Conservation (phyloP, 257 asterid genomes). For the Linaria vulgaris region DNA sequence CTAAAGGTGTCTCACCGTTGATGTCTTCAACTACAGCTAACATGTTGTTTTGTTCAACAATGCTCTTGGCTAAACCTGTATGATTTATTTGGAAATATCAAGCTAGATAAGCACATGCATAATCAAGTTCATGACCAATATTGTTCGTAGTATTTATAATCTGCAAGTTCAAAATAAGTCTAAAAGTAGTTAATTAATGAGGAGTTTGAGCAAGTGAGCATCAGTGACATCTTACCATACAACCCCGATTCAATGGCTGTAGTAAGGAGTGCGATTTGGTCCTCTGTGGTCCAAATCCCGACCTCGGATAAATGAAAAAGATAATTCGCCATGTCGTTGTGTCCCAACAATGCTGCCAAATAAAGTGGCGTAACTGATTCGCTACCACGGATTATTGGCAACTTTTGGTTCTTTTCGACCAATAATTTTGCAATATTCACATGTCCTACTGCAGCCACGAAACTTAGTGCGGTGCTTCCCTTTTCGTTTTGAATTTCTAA, state of each 20-base stretch:
- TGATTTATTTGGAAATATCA: background rate
- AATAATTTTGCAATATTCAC: conserved; percentile 17
- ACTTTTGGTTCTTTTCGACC: background rate
- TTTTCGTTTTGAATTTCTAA: conserved; percentile 17
- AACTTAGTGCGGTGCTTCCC: conserved; percentile 36
- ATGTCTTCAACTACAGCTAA: conserved; percentile 27
- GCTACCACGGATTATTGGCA: conserved; percentile 11
- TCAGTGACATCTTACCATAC: too few relatives aligned
- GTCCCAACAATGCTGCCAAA: conserved; percentile 35
- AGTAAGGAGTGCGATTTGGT: conserved; percentile 24
- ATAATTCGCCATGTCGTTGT: conserved; percentile 18
- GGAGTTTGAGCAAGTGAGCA: too few relatives aligned
- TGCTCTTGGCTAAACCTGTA: conserved; percentile 26
- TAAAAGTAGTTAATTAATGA: too few relatives aligned
- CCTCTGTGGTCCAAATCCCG: background rate
- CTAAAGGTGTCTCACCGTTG: conserved; percentile 24
- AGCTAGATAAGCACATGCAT: too few relatives aligned
- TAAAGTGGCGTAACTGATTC: conserved; percentile 29
- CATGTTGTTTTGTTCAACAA: background rate
- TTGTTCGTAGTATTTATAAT: too few relatives aligned
- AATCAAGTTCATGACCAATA: too few relatives aligned
- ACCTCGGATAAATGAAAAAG: conserved; percentile 11
- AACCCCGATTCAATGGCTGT: conserved; percentile 21
- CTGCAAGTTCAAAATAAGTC: too few relatives aligned
- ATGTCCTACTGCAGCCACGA: conserved; percentile 44